Conservation (phyloP, 768 basidiomycete genomes). For the Gymnopilus dilepis region DNA sequence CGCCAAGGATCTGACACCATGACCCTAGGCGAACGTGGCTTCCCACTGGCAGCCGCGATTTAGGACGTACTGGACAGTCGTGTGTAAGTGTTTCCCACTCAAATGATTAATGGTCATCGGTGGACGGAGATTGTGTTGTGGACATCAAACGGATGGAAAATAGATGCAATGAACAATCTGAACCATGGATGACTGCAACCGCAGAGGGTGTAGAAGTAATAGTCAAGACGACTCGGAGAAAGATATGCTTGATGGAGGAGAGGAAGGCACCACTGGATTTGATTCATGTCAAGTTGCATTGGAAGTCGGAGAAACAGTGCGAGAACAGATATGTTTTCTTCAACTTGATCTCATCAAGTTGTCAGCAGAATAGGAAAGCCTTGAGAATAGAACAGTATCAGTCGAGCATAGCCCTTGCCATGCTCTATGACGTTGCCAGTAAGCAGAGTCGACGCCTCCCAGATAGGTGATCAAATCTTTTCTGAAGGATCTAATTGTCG, state of each 20-base stretch:
- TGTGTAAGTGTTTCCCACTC: background rate
- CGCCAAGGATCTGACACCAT: too few species aligned
- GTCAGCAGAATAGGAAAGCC: background rate
- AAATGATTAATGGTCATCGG: background rate
- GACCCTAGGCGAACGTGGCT: too few species aligned
- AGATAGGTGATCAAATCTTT: background rate
- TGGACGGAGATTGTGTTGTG: background rate
- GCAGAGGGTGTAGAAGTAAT: too few species aligned
- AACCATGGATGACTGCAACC: too few species aligned
- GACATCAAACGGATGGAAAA: too few species aligned
- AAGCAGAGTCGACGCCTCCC: background rate
- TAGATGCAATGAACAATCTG: too few species aligned
- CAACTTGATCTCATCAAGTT: background rate
- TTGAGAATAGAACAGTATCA: conserved; percentile 1
- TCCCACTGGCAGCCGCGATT: background rate
- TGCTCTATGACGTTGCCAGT: background rate
- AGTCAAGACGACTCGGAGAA: background rate
- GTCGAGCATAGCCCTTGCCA: background rate
- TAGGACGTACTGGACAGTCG: background rate
- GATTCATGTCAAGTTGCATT: background rate
- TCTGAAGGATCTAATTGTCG: background rate
- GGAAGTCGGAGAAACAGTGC: conserved; percentile 1
- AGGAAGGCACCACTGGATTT: too few species aligned
- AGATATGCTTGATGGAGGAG: background rate
- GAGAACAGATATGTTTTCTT: conserved; percentile 5